Conservation (phyloP, 495 filamentous ascomycete genomes). For the Penicillium riverlandense region DNA sequence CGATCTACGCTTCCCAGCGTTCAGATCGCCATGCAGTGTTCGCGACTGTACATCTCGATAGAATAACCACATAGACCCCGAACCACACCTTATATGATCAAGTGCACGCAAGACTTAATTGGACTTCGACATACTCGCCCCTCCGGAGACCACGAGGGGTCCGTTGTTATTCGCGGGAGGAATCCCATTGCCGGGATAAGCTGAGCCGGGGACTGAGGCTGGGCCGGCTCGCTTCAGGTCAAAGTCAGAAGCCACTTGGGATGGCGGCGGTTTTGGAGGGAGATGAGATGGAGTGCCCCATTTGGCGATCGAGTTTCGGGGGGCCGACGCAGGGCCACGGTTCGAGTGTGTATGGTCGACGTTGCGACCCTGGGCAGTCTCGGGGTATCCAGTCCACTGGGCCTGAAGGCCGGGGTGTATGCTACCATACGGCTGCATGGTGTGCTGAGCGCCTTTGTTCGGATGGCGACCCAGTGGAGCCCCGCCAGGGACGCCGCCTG, state of each 20-base stretch:
- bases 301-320: slow-evolving; percentile 42
- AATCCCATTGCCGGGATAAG: slow-evolving; percentile 17
- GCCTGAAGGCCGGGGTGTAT: slow-evolving; percentile 16
- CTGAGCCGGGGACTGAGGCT: slow-evolving; percentile 8
- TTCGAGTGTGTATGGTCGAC: slow-evolving; percentile 1
- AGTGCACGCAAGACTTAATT: slow-evolving; percentile 1
- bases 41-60: slow-evolving; percentile 9
- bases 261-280: slow-evolving; percentile 48
- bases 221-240: slow-evolving; percentile 26
- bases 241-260: slow-evolving; percentile 40
- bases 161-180: slow-evolving; percentile 26
- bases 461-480: slow-evolving; percentile 22
- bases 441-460: slow-evolving; percentile 21
- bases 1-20: not conserved
- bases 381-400: slow-evolving; percentile 32
- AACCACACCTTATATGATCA: too few species aligned
- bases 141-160: slow-evolving; percentile 39
- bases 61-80: not conserved
- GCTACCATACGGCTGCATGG: slow-evolving; percentile 22
- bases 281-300: slow-evolving; percentile 50
- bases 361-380: slow-evolving; percentile 17
- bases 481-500: slow-evolving; percentile 56
- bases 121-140: slow-evolving; percentile 14
- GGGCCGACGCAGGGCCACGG: slow-evolving; percentile 11
- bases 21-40: slow-evolving; percentile 6